These are phyloP conservation scores for Choanephora cucurbitarum DNA, from an alignment of 371 early-diverging fungal species.

Conservation along the genomic window DNA sequence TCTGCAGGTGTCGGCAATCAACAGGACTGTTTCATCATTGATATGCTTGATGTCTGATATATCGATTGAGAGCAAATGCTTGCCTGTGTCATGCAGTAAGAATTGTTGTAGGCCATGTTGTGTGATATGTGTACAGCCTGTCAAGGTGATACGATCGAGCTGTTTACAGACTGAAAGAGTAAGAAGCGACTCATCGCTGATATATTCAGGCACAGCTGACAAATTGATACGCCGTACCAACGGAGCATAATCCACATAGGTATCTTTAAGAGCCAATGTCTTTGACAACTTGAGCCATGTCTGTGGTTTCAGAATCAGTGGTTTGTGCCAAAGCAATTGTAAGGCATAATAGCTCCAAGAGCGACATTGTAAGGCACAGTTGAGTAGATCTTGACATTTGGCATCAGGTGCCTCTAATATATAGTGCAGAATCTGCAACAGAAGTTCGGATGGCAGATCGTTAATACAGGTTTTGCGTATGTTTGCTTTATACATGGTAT, in stretches of 20 bases:
- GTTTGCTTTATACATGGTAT: background rate
- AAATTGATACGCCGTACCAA: slow-evolving; percentile 66
- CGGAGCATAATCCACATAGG: slow-evolving; percentile 49
- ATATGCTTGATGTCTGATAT: slow-evolving; percentile 42
- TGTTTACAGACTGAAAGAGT: slow-evolving; percentile 51
- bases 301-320: slow-evolving; percentile 31
- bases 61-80: slow-evolving; percentile 43
- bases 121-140: slow-evolving; percentile 53
- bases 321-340: slow-evolving; percentile 57
- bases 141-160: slow-evolving; percentile 61
- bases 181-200: slow-evolving; percentile 44
- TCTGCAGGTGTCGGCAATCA: slow-evolving; percentile 42
- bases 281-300: slow-evolving; percentile 34
- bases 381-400: slow-evolving; percentile 36
- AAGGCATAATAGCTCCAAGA: slow-evolving; percentile 51
- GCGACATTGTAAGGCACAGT: slow-evolving; percentile 47
- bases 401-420: slow-evolving; percentile 34
- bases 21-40: slow-evolving; percentile 34
- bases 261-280: slow-evolving; percentile 13
- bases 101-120: slow-evolving; percentile 48
- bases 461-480: background rate
- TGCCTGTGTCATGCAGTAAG: slow-evolving; percentile 28
- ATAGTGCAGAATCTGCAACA: slow-evolving; percentile 49
- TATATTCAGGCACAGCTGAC: slow-evolving; percentile 47
- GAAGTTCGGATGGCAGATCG: slow-evolving; percentile 42